Percentiles rank a stretch among this genome's conserved stretches.
These are phyloP conservation scores for Aphanomyces astaci DNA, from an alignment of 352 stramenopile species.

Conservation along the genomic window DNA sequence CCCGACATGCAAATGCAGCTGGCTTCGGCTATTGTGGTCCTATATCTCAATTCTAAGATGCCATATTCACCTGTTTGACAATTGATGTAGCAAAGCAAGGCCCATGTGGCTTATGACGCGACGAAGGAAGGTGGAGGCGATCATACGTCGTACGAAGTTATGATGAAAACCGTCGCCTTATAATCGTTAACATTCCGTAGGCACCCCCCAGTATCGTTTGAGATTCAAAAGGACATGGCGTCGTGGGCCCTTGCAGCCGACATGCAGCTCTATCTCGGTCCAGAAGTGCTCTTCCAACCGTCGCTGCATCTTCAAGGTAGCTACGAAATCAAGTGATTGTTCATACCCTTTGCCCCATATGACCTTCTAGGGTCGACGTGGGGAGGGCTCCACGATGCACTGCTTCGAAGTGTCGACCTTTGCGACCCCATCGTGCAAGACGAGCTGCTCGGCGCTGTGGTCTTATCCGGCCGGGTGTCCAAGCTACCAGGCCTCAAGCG, in stretches of 20 bases:
- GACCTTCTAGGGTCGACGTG: neutral
- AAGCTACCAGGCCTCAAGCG: slow-evolving; percentile 16
- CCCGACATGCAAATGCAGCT: neutral
- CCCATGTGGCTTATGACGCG: neutral
- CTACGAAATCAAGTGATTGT: neutral
- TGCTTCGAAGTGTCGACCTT: neutral
- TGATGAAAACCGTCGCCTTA: too few relatives aligned
- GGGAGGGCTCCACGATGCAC: neutral
- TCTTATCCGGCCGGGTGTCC: neutral
- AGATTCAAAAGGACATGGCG: neutral
- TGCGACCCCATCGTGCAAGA: slow-evolving; percentile 9
- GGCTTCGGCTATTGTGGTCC: neutral
- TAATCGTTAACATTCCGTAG: too few relatives aligned
- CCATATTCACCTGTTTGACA: neutral
- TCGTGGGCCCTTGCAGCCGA: neutral
- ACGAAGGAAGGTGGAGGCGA: neutral
- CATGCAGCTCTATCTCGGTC: slow-evolving; percentile 9
- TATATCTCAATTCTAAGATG: neutral
- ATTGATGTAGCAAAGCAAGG: slow-evolving; percentile 10
- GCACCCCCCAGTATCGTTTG: neutral
- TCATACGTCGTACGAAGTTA: neutral
- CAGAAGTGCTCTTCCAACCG: slow-evolving; percentile 17
- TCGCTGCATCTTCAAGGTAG: neutral
- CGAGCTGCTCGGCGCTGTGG: neutral
- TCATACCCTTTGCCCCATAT: neutral